Evolutionary conservation across 257 asterid genomes (phyloP).

Genomic region (Fraxinus excelsior): DNA sequence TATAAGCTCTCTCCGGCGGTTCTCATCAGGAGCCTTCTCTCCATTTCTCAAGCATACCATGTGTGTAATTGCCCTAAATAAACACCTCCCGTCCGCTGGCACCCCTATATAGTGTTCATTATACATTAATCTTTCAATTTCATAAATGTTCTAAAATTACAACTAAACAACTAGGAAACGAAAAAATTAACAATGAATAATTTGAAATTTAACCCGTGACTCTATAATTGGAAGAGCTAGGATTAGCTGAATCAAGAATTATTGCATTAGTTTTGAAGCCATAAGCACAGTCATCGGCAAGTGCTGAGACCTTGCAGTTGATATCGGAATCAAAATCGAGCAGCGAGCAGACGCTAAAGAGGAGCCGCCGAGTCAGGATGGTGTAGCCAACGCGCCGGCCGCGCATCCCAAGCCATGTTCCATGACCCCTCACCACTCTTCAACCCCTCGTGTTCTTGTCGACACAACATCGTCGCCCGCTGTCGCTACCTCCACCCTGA

Average conservation of each 20-base stretch:
- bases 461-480: conserved; percentile 38
- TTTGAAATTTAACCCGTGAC: conserved; percentile 48
- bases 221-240: conserved; percentile 42
- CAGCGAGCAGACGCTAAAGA: conserved; percentile 61
- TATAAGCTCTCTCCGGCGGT: conserved; percentile 60
- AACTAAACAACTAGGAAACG: not conserved
- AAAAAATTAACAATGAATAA: not conserved
- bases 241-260: conserved; percentile 15
- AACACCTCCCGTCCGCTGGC: conserved; percentile 78
- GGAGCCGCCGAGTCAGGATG: conserved; percentile 81
- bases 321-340: conserved; percentile 34
- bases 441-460: conserved; percentile 44
- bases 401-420: conserved; percentile 87
- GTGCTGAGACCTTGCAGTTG: conserved; percentile 22
- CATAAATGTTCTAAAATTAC: not conserved
- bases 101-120: conserved; percentile 46
- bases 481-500: conserved; percentile 41
- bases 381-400: conserved; percentile 94
- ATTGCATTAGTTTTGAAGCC: not conserved
- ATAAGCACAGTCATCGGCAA: conserved; percentile 18
- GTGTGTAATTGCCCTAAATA: conserved; percentile 83
- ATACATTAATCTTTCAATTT: conserved; percentile 15
- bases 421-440: conserved; percentile 79
- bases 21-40: conserved; percentile 68
- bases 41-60: conserved; percentile 73